Conservation (phyloP, 768 basidiomycete genomes). For the Naematelia aurantialba region DNA sequence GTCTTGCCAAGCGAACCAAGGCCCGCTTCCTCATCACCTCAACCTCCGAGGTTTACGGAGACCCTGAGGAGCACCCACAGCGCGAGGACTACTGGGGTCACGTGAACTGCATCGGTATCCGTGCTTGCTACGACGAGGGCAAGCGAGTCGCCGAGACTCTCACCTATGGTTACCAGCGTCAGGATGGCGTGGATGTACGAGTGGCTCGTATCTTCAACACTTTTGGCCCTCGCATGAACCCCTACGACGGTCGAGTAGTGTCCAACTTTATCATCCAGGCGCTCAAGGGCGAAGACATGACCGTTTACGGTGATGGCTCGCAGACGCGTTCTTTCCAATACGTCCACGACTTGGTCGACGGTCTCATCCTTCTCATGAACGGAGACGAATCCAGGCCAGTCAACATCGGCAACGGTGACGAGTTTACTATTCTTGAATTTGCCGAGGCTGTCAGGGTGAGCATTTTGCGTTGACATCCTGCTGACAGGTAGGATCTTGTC, state of each 20-base stretch:
- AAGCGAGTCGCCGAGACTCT: constrained; percentile 98
- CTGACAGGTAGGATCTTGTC: constrained; percentile 62
- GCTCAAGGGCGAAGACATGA: constrained; percentile 91
- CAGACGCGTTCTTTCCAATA: constrained; percentile 92
- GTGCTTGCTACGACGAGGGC: constrained; percentile 99
- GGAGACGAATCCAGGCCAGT: constrained; percentile 86
- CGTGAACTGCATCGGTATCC: constrained; percentile 96
- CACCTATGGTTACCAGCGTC: constrained; percentile 91
- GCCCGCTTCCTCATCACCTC: constrained; percentile 94
- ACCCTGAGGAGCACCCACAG: constrained; percentile 97
- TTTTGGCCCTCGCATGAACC: constrained; percentile 64
- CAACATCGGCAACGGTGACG: constrained; percentile 93
- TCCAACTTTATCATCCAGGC: constrained; percentile 99
- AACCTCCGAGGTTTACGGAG: constrained; percentile 98
- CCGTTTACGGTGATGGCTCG: constrained; percentile 87
- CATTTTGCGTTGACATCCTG: neutral
- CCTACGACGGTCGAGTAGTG: constrained; percentile 92
- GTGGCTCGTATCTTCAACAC: constrained; percentile 96
- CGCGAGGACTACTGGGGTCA: constrained; percentile 96
- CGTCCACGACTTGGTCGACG: constrained; percentile 95
- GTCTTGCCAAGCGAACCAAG: constrained; percentile 92
- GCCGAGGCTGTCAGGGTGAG: constrained; percentile 73
- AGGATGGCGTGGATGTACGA: constrained; percentile 91
- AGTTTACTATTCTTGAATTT: constrained; percentile 93
- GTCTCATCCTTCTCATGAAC: constrained; percentile 70